Base-by-base conservation (phyloP, 495 filamentous ascomycete genomes). In the Neurospora sp. region DNA sequence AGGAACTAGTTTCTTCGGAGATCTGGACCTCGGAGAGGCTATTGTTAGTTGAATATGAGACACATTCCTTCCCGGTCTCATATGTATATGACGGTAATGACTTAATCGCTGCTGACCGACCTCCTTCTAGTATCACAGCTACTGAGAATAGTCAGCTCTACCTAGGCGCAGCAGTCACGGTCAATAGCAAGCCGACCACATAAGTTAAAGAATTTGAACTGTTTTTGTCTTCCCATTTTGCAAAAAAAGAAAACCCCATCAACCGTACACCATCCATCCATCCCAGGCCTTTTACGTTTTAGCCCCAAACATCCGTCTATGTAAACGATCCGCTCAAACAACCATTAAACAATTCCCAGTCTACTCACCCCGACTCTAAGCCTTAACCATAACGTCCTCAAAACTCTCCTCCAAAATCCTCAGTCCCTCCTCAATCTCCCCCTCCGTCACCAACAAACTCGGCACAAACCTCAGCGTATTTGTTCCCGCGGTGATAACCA, bases 401-500 rank as follows among this genome's bases (percentile, higher is more conserved):
- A 98, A 90, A 1, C 95, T 91, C 75, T 93, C 87, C 73, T 90
- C 92, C 75, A 99, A 77, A 41, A 97, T 93, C 53, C 76, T 77
- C 79, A 98, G 78, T 1, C 92, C 94, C 71, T 90, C 85, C 74
- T 89, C 82, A 42, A 98, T 93, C 83, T 97, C 90, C 20, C 85
- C 88, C 70, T 93, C 88, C 3, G 86, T 89, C 73, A 99, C 90
- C 4, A 90, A 88, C 78, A 97, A 81, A 69, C 92, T 90, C 73
- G 94, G 94, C 72, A 97, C 92, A 76, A 97, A 96, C 40, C 94
- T 85, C 61, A 97, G 81, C 68, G 93, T 95, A 77, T 98, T 95
- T 4, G 89, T 92, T 4, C 96, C 96, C 40, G 93, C 94, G 1
- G 93, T 97, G 76, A 99, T 98, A 20, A 98, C 85, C 78, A 99